These are phyloP conservation scores for Trichocladium uniseriatum DNA, from an alignment of 495 filamentous ascomycete species.

Conservation along the genomic window DNA sequence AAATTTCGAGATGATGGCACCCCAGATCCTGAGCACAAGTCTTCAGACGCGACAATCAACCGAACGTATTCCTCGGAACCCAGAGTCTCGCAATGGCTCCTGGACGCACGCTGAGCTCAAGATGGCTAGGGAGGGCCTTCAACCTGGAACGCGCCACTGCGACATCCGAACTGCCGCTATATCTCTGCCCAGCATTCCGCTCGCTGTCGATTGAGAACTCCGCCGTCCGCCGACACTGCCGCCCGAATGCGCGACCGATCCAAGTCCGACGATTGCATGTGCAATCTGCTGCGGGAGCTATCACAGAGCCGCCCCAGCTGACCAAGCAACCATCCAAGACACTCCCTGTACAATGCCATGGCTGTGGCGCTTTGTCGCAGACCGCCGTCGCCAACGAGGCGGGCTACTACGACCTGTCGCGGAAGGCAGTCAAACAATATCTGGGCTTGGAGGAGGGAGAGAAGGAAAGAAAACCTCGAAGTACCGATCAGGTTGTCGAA, in stretches of 20 bases:
- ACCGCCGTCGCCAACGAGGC: conserved; percentile 55
- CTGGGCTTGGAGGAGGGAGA: conserved; percentile 24
- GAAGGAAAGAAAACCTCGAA: conserved; percentile 13
- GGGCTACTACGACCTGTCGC: conserved; percentile 61
- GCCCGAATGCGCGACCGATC: conserved; percentile 15
- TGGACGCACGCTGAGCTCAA: conserved; percentile 16
- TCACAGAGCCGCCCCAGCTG: neutral
- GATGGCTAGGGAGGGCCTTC: conserved; percentile 36
- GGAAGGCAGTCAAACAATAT: conserved; percentile 44
- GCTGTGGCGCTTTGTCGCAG: conserved; percentile 83
- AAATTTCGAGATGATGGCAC: neutral
- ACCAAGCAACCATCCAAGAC: conserved; percentile 7
- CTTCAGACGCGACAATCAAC: too few species aligned
- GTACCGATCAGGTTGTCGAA: conserved; percentile 29
- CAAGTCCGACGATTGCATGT: conserved; percentile 25
- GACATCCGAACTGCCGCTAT: conserved; percentile 30
- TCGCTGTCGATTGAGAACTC: neutral
- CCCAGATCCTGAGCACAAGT: too few species aligned
- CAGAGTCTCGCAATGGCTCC: conserved; percentile 15
- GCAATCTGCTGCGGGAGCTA: conserved; percentile 5
- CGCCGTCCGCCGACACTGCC: conserved; percentile 1
- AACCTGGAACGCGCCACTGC: conserved; percentile 28
- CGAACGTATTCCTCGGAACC: neutral
- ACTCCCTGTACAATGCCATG: conserved; percentile 62
- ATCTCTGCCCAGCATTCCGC: conserved; percentile 35